Base-by-base conservation (phyloP, 192 early-diverging fungal species). In the Anaeromyces robustus region DNA sequence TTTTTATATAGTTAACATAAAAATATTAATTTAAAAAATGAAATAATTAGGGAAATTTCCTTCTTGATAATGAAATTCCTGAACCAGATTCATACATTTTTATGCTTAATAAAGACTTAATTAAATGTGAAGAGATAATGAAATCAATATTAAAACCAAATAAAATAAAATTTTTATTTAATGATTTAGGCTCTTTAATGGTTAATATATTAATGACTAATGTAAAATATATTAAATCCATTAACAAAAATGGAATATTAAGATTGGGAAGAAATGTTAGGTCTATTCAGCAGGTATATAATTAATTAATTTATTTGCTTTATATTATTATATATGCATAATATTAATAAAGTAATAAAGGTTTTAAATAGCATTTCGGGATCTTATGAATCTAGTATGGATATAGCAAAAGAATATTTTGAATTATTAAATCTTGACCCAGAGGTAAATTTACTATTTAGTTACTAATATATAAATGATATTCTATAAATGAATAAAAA, bases 71-170 rank as follows among this genome's bases (percentile, higher is more conserved):
- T 77, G 92, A 94, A 37, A 86, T 92, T 3, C 84, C 84, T 30
- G 96, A 97, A 79, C 95, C 96, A 4, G 96, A 98, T 83, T 92
- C 92, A 39, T 97, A 96, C 85, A 91, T 98, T 34, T 89, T 92
- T 79, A 83, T 88, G 29, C 89, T 97, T 28, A 98, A 96, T 81
- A 83, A 91, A 77, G 94, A 96, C 77, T 83, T 97, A 28, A 88
- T 92, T 29, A 86, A 89, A 18, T 86, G 92, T 34, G 94, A 98
- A 82, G 95, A 96, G 68, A 87, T 88, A 31, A 85, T 95, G 52
- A 68, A 68, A 68, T 68, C 26, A 9, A 68, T 68, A 11, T 68
- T 68, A n/a, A 68, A 68, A 68, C 52, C 52, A 68, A 68, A 68
- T n/a, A 68, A 68, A n/a, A 68, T n/a, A 11, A 68, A 9, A 68